Conservation (phyloP, 768 basidiomycete species). For the Mycena latifolia region DNA sequence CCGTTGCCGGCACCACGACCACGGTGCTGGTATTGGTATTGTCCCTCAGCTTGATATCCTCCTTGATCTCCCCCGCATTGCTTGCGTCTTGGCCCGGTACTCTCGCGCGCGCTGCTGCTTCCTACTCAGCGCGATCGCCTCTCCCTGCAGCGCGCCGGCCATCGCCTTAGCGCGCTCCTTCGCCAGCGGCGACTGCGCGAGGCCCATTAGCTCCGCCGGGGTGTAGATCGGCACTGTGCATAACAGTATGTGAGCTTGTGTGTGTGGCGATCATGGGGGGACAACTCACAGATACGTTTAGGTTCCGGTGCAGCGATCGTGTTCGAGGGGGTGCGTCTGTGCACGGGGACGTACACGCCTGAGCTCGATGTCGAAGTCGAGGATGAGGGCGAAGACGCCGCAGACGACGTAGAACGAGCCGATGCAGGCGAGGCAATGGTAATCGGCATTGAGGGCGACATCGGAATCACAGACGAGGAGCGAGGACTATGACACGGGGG, state of each 20-base stretch:
- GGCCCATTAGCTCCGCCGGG: slow-evolving; percentile 11
- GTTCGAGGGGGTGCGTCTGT: slow-evolving; percentile 16
- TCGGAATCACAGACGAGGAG: slow-evolving; percentile 1
- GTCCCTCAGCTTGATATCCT: not conserved
- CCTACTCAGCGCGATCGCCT: slow-evolving; percentile 22
- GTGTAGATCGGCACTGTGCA: slow-evolving; percentile 27
- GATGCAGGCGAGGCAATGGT: slow-evolving; percentile 11
- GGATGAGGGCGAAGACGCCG: not conserved
- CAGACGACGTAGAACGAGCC: not conserved
- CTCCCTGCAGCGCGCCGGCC: slow-evolving; percentile 5
- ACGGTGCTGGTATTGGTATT: not conserved
- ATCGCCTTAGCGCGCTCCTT: not conserved
- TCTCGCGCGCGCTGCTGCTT: slow-evolving; percentile 24
- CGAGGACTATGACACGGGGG: too few relatives aligned
- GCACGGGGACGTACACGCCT: slow-evolving; percentile 30
- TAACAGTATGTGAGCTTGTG: not conserved
- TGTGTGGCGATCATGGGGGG: not conserved
- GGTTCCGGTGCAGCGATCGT: not conserved
- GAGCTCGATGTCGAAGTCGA: slow-evolving; percentile 8
- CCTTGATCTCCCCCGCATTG: not conserved
- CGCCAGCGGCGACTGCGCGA: slow-evolving; percentile 27
- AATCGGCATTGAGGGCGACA: slow-evolving; percentile 27
- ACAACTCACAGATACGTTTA: slow-evolving; percentile 18
- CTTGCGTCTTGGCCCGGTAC: not conserved
- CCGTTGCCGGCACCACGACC: not conserved